Evolutionary conservation across 805 yeast species (phyloP), one percentile per base, ranked within the genome.

Genomic region (Wickerhamomyces ciferrii): DNA sequence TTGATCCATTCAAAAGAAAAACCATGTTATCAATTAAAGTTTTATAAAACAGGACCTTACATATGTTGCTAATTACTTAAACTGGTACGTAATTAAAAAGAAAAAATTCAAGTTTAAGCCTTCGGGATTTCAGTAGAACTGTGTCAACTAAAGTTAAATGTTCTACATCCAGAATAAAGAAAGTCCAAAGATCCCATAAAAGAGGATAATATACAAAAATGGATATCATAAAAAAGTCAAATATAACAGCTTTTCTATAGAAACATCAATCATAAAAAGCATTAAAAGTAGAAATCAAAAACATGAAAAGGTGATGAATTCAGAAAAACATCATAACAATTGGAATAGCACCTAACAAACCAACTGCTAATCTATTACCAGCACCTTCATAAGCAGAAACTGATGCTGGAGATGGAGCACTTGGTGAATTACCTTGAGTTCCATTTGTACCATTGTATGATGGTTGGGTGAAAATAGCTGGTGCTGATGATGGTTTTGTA

Each of bases 381-480:
- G 49, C 37, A 20, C 51, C 53, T 38, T 48, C 71, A 39, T 24
- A 44, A 60, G 61, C 65, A 43, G 64, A 58, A 61, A 53, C 43
- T 45, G 53, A 46, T 10, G 66, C 45, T 46, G 47, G 29, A 20
- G 59, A 32, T 32, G 50, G 35, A 36, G 57, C 45, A 39, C 47
- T 36, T 23, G 25, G 25, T 6, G 25, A 5, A 11, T 32, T 32
- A n/a, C 35, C 19, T 24, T 55, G 44, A 38, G 58, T 49, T 15
- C 34, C 44, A 32, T 50, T 44, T 27, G 44, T 19, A 38, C 47
- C 42, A 43, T 18, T 19, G 29, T 25, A 42, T 39, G 34, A 27
- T 18, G 48, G 20, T 35, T 39, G 27, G 48, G 29, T 15, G 9
- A n/a, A n/a, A 32, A 37, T 25, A 29, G 44, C 42, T 40, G 55